Evolutionary conservation across 352 stramenopile species (phyloP), one percentile per base, ranked within the genome.

Genomic region (Phytophthora brassicae): DNA sequence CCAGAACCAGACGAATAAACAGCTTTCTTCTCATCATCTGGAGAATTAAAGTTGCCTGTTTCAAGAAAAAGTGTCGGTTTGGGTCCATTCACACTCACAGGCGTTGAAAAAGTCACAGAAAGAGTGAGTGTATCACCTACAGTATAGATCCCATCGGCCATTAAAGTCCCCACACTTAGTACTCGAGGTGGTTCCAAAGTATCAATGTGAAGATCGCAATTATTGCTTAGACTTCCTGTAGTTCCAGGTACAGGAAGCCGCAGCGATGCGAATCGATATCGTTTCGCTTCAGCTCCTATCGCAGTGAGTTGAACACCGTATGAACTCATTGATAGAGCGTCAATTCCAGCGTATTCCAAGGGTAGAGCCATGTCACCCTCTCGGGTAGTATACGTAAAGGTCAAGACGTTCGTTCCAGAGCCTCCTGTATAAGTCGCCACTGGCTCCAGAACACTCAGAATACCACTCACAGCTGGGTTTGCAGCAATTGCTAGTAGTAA

Each of bases 171-270:
- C 3, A 94, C 83, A 3, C 62, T 53, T 2, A 89, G 38, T 5
- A 92, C 71, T 11, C 71, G 66, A 11, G 81, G 83, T 6, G 75
- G 72, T n/a, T 88, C 79, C 0, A 73, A 45, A 0, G 75, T 87
- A 31, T 92, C 80, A 20, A 94, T 75, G 8, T 77, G 74, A 41
- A 94, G 82, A 33, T 89, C 73, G 4, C 74, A 68, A n/a, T 77
- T 81, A 16, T 81, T 84, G 28, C 81, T 90, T 6, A 92, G 48
- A 56, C 79, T 90, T 7, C 70, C 77, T 0, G 70, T 81, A 2
- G 70, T 17, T 19, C 65, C 56, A 1, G 79, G 70, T 2, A 61
- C 23, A 12, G 84, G 84, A 4, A 92, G 56, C 0, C 74, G 64
- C 7, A 87, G 44, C 7, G 79, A 68, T 1, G 75, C 78, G 6